Percentiles rank a stretch among this genome's conserved stretches.
These are phyloP conservation scores for Rhizophagus prolifer DNA, from an alignment of 192 early-diverging fungal species.

Conservation along the genomic window DNA sequence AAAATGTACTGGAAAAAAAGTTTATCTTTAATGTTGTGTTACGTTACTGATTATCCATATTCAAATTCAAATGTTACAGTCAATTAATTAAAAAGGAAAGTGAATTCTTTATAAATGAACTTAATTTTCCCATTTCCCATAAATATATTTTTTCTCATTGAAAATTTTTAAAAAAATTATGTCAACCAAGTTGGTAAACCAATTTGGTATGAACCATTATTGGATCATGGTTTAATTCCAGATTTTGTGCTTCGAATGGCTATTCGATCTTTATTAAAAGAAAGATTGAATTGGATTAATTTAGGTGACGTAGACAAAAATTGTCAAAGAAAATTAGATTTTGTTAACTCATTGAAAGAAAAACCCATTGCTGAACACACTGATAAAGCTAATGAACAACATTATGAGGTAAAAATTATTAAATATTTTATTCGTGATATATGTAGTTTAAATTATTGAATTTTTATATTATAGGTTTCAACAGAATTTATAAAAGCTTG, in stretches of 20 bases:
- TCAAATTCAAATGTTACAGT: too few relatives aligned
- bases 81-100: too few relatives aligned
- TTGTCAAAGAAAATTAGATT: conserved; percentile 37
- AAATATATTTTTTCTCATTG: too few relatives aligned
- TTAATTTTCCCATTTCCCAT: too few relatives aligned
- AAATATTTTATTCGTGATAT: background rate
- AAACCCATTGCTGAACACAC: conserved; percentile 55
- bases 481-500: conserved; percentile 53
- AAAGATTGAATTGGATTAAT: conserved; percentile 29
- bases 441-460: background rate
- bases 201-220: conserved; percentile 40
- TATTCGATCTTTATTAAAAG: conserved; percentile 42
- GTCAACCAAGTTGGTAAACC: background rate
- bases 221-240: conserved; percentile 46
- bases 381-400: conserved; percentile 70
- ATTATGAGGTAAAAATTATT: conserved; percentile 52
- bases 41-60: too few relatives aligned
- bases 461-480: conserved; percentile 38
- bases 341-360: conserved; percentile 42
- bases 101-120: too few relatives aligned
- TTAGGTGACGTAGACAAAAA: conserved; percentile 18
- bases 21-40: too few relatives aligned
- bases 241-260: conserved; percentile 53
- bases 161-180: background rate
- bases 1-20: too few relatives aligned